A percentile compares a stretch with the other conserved stretches of the same genome.
These are phyloP conservation scores for Solanum acaule DNA, from an alignment of 257 asterid species.

Conservation along the genomic window DNA sequence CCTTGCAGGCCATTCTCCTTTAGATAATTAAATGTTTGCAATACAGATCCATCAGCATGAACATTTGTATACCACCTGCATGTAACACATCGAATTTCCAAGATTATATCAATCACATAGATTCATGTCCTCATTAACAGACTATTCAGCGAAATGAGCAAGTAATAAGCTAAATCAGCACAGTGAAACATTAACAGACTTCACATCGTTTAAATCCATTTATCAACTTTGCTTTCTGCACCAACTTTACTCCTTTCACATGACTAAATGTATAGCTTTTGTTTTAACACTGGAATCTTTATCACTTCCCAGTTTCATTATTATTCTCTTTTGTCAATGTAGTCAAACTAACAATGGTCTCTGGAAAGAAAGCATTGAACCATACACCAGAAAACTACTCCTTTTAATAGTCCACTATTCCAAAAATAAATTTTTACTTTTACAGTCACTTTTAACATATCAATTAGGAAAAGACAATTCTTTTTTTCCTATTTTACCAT, in stretches of 20 bases:
- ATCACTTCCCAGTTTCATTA: not conserved
- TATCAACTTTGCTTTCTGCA: not conserved
- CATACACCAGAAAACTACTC: not conserved
- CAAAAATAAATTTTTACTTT: no score
- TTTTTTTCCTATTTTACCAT: not conserved
- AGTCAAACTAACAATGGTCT: not conserved
- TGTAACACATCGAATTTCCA: slow-evolving; percentile 4
- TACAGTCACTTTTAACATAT: no score
- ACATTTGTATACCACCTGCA: slow-evolving; percentile 98
- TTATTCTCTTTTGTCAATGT: not conserved
- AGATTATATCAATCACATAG: not conserved
- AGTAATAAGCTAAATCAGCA: not conserved
- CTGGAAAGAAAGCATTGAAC: not conserved
- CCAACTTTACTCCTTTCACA: not conserved
- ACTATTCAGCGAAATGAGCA: not conserved
- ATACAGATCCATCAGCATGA: slow-evolving; percentile 82
- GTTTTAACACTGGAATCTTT: not conserved
- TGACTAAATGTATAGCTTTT: not conserved
- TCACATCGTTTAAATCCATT: not conserved
- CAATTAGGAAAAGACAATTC: not conserved
- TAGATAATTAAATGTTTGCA: slow-evolving; percentile 57
- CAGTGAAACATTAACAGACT: not conserved
- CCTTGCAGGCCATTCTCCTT: slow-evolving; percentile 67
- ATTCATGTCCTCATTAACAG: not conserved
- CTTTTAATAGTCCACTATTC: no score